Base-by-base conservation (phyloP, 2,329 filamentous ascomycete genomes). In the Whalleya microplaca region DNA sequence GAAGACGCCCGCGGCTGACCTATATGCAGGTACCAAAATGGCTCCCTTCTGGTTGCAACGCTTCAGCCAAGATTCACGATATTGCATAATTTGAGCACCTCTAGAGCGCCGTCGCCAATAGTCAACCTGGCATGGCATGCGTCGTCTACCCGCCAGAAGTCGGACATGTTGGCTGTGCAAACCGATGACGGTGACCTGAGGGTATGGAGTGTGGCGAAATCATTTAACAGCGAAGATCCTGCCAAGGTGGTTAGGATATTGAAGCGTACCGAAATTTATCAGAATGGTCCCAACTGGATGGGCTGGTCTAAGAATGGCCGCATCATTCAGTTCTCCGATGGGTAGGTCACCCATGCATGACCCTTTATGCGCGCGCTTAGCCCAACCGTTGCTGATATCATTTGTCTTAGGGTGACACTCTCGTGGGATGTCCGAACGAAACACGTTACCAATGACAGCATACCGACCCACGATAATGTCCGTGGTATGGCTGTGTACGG, bases 401-500 rank as follows among this genome's bases (percentile, higher is more conserved):
- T 62, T 51, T 56, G 59, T 47, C 61, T 66, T 71, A 92, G 93
- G 53, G 90, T 96, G 80, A 96, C 93, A 40, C 87, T 91, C 67
- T 89, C 92, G 55, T 99, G 95, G 94, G 95, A 99, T 79, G 95
- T 99, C 44, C 85, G 93, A 62, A 99, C 95, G n/a, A 98, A 98
- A 72, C 89, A 96, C 70, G 92, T 99, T 65, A 93, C 92, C 2
- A 96, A 87, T 73, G 93, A 97, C 68, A 83, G 85, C 56, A 90
- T 98, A 54, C 92, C 93, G 5, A 97, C 92, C 1, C 81, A 93
- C 6, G 88, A 95, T 40, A 86, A 89, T 63, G 84, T 97, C 55
- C 84, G 85, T 61, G 94, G 91, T 16, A 83, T 99, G 43, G 89
- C 93, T 44, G 89, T 93, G 58, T 96, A 95, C 72, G 95, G 94